These are phyloP conservation scores for Jaenimonas drosophilae DNA, from an alignment of 208 protist species.

Conservation along the genomic window DNA sequence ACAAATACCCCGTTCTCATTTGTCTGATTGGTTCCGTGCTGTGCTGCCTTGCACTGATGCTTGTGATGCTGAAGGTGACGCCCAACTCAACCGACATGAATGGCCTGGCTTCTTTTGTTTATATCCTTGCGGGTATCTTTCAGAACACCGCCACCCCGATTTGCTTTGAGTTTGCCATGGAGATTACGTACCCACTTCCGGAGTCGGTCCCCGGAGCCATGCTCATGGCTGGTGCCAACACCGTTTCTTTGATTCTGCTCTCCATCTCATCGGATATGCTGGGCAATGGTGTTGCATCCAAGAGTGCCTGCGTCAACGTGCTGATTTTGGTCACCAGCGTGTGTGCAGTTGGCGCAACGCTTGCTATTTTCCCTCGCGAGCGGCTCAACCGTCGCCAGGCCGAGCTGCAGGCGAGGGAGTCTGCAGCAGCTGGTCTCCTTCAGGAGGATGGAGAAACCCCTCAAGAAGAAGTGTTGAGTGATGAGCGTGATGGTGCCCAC, in stretches of 20 bases:
- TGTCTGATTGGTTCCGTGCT: slow-evolving; percentile 32
- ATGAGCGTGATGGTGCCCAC: too few relatives aligned
- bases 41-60: slow-evolving; percentile 32
- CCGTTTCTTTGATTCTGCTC: slow-evolving; percentile 47
- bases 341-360: slow-evolving; percentile 22
- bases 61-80: slow-evolving; percentile 31
- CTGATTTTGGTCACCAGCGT: slow-evolving; percentile 36
- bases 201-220: slow-evolving; percentile 50
- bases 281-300: slow-evolving; percentile 21
- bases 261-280: slow-evolving; percentile 39
- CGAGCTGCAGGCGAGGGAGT: slow-evolving; percentile 12
- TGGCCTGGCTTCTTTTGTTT: slow-evolving; percentile 26
- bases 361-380: slow-evolving; percentile 39
- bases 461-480: background rate
- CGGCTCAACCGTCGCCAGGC: slow-evolving; percentile 31
- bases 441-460: background rate
- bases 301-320: slow-evolving; percentile 24
- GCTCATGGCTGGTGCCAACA: slow-evolving; percentile 64
- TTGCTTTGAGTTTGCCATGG: slow-evolving; percentile 64
- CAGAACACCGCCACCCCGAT: slow-evolving; percentile 72
- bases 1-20: slow-evolving; percentile 30
- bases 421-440: too few relatives aligned
- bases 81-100: slow-evolving; percentile 23
- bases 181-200: slow-evolving; percentile 50
- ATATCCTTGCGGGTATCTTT: slow-evolving; percentile 46